Base-by-base conservation (phyloP, 176 grass and related monocot species). In the Saccharum officinarum region DNA sequence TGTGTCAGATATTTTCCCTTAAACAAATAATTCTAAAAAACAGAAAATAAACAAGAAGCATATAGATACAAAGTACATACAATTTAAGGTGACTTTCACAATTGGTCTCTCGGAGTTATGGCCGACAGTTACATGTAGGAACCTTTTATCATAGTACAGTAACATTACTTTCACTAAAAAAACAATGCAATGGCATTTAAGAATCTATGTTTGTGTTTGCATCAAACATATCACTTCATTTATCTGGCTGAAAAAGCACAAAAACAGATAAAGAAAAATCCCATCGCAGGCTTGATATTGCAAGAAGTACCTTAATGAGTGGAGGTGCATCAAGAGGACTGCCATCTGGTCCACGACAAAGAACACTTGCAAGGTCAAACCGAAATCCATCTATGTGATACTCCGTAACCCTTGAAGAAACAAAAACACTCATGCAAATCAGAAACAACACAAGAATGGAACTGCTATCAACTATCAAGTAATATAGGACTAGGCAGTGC, bases 351-450 rank as follows among this genome's bases (percentile, higher is more conserved):
- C 90, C 93, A 73, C 97, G 97, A 73, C 97, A 99, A 88, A 99
- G 97, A 83, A 99, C 90, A 71, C 97, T 99, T 41, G 97, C 92
- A 76, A 99, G 92, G 83, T 99, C 97, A 89, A 99, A 99, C 64
- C 97, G 92, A 81, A 99, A 99, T 74, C 97, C 97, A 86, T 99
- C 97, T 84, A 99, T 90, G 88, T 96, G 97, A 78, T 99, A 99
- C 70, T 99, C 97, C 47, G 77, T 84, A 89, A 96, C 93, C 97
- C 97, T 98, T 79, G 28, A 86, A 75, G 80, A 61, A 67, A 78
- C 54, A 39, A 73, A 49, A 79, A 34, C 9, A 87, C 17, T 17
- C 10, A 62, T 33, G 40, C 8, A 68, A 65, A 75, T 87, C 67
- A 75, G 30, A 83, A 83, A 57, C 59, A 71, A 69, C 18, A 76